These are phyloP conservation scores for Nepenthes alata DNA, from an alignment of 179 eudicot species.

Conservation along the genomic window DNA sequence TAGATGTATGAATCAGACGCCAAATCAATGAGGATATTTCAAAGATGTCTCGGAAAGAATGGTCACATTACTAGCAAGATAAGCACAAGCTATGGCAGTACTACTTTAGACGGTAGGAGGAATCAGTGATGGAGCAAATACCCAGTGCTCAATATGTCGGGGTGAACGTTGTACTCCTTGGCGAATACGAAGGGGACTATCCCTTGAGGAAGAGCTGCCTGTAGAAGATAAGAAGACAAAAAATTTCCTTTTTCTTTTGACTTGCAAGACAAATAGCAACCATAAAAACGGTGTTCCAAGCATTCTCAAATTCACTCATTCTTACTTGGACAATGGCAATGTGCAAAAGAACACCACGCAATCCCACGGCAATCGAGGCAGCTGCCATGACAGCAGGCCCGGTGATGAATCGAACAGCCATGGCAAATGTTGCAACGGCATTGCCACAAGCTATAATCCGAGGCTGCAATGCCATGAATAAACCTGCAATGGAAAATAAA, in stretches of 20 bases:
- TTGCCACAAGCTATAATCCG: constrained; percentile 41
- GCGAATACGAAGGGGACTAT: constrained; percentile 50
- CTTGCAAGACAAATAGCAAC: no score
- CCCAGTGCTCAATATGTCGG: constrained; percentile 86
- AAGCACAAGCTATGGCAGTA: no score
- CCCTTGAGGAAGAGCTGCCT: constrained; percentile 86
- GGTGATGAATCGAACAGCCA: constrained; percentile 24
- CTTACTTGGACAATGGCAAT: constrained; percentile 40
- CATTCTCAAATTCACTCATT: background rate
- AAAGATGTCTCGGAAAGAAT: no score
- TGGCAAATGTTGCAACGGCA: constrained; percentile 18
- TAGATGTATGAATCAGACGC: no score
- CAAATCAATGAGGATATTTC: no score
- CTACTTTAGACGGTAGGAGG: no score
- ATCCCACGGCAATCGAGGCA: constrained; percentile 25
- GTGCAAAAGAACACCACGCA: constrained; percentile 26
- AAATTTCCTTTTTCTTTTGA: no score
- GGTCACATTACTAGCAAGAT: no score
- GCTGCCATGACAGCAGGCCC: constrained; percentile 45
- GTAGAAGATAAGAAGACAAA: background rate
- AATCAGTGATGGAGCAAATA: background rate
- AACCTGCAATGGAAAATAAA: constrained; percentile 17
- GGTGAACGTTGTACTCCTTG: constrained; percentile 57
- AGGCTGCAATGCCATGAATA: constrained; percentile 51
- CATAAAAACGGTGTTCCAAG: background rate